These are phyloP conservation scores for Immersiella caudata DNA, from an alignment of 495 filamentous ascomycete species.

Conservation along the genomic window DNA sequence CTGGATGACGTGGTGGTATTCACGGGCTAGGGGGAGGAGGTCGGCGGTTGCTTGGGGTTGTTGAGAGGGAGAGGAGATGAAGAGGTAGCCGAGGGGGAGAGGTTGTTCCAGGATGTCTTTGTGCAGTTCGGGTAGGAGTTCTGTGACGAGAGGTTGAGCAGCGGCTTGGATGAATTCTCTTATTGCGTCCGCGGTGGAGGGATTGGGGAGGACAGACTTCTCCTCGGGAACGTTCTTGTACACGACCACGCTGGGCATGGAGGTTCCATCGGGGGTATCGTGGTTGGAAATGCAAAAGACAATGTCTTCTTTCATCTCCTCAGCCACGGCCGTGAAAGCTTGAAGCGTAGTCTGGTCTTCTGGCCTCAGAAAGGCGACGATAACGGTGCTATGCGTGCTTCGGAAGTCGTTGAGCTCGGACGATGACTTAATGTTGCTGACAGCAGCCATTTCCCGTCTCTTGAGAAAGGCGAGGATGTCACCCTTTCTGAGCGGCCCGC, in stretches of 20 bases:
- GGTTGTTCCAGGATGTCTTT: neutral
- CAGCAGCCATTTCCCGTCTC: neutral
- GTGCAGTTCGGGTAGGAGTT: slow-evolving; percentile 6
- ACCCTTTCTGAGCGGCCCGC: too few relatives aligned
- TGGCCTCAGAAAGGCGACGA: neutral
- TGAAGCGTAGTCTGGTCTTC: neutral
- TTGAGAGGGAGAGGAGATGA: neutral
- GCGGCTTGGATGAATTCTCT: neutral
- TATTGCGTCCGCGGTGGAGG: neutral
- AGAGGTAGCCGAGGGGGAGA: slow-evolving; percentile 3
- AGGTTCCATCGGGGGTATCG: neutral
- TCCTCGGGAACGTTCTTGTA: slow-evolving; percentile 2
- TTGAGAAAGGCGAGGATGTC: slow-evolving; percentile 1
- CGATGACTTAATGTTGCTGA: neutral
- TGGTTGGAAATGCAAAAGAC: slow-evolving; percentile 14
- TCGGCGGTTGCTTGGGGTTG: neutral
- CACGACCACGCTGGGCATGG: slow-evolving; percentile 8
- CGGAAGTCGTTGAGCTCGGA: neutral
- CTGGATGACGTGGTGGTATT: neutral
- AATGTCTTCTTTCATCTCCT: neutral
- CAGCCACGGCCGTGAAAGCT: neutral
- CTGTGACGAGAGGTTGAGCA: neutral
- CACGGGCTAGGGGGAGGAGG: neutral
- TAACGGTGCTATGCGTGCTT: neutral
- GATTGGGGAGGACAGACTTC: neutral